Percentiles rank a stretch among this genome's conserved stretches.
These are phyloP conservation scores for Dalechampia spathulata DNA, from an alignment of 441 rosid species.

Conservation along the genomic window DNA sequence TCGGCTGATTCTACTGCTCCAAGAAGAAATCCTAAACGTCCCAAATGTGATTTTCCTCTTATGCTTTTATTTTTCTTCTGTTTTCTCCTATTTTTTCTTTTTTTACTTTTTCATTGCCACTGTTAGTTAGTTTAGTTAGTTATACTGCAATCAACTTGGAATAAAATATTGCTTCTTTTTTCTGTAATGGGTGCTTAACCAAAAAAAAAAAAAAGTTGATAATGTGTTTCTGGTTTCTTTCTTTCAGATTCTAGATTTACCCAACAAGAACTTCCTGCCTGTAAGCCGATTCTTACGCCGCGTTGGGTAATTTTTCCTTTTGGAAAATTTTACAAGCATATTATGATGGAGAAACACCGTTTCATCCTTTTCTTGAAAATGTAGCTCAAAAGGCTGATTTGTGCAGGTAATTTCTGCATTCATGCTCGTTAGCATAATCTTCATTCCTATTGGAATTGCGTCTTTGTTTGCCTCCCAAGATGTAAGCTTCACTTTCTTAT, in stretches of 20 bases:
- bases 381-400: not conserved
- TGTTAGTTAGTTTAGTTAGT: no score
- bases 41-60: constrained; percentile 46
- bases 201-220: no score
- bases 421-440: constrained; percentile 80
- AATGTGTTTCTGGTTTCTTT: no score
- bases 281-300: constrained; percentile 97
- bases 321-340: no score
- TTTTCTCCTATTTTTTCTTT: no score
- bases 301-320: constrained; percentile 49
- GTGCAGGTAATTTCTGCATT: constrained; percentile 79
- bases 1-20: constrained; percentile 58
- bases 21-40: constrained; percentile 64
- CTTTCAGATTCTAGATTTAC: constrained; percentile 96
- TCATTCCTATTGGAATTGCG: constrained; percentile 86
- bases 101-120: no score
- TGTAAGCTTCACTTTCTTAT: constrained; percentile 31
- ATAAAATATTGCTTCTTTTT: no score
- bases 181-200: no score
- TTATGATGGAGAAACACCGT: no score
- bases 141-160: no score
- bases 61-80: no score
- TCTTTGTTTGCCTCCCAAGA: constrained; percentile 74
- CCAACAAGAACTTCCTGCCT: constrained; percentile 97
- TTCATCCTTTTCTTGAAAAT: no score